Conservation (phyloP, 1,284 basidiomycete species). For the Ceratobasidium sp. region DNA sequence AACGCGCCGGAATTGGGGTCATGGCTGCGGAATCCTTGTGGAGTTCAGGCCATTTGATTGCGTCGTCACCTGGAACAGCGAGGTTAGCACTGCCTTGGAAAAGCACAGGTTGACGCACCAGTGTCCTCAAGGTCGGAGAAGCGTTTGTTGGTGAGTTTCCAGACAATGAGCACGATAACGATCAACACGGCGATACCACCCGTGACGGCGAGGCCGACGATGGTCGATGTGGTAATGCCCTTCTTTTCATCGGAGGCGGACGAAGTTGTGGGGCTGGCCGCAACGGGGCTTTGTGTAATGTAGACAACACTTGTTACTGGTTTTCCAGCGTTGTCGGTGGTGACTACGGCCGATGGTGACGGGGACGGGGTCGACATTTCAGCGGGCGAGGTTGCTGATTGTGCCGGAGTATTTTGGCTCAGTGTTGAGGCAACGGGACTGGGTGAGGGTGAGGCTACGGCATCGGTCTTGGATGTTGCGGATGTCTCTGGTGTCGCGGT, state of each 20-base stretch:
- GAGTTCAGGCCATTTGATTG: constrained; percentile 86
- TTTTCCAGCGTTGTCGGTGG: constrained; percentile 22
- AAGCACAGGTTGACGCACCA: constrained; percentile 51
- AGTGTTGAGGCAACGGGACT: not conserved
- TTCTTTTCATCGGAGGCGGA: constrained; percentile 8
- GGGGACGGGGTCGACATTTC: constrained; percentile 7
- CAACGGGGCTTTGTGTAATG: not conserved
- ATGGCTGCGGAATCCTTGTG: constrained; percentile 61
- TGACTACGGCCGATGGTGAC: not conserved
- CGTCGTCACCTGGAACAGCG: constrained; percentile 60
- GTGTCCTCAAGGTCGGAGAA: constrained; percentile 71
- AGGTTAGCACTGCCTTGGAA: constrained; percentile 28
- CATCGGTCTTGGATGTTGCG: not conserved
- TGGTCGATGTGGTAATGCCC: constrained; percentile 65
- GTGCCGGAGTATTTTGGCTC: not conserved
- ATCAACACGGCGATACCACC: constrained; percentile 74
- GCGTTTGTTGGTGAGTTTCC: constrained; percentile 82
- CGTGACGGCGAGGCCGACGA: constrained; percentile 77
- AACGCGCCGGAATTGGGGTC: constrained; percentile 67
- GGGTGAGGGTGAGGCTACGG: not conserved
- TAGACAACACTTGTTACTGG: constrained; percentile 21
- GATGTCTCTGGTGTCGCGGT: constrained; percentile 1
- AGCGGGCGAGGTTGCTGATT: not conserved
- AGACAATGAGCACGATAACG: constrained; percentile 72
- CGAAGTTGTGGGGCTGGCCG: constrained; percentile 16